Conservation (phyloP, 805 yeast species). For the Huiozyma naganishii region DNA sequence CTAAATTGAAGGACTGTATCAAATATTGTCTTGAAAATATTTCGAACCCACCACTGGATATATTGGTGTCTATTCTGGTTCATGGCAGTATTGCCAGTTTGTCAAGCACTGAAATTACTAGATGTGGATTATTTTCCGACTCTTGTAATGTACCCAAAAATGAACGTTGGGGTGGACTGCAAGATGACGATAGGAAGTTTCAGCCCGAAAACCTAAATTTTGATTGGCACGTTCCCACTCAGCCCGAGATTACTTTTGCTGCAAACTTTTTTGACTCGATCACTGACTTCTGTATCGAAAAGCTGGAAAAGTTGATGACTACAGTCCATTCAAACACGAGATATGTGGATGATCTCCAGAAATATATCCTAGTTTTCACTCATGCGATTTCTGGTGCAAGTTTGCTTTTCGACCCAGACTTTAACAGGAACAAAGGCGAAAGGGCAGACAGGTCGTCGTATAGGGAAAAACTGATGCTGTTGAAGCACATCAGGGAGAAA, state of each 20-base stretch:
- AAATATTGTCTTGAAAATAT: constrained; percentile 21
- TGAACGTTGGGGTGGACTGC: constrained; percentile 68
- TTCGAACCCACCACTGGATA: constrained; percentile 45
- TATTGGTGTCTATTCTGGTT: constrained; percentile 48
- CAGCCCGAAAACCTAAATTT: constrained; percentile 40
- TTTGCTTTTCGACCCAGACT: constrained; percentile 63
- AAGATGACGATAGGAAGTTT: constrained; percentile 44
- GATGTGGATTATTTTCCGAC: constrained; percentile 43
- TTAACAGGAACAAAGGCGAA: constrained; percentile 26
- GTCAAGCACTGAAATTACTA: constrained; percentile 49
- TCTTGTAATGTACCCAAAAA: constrained; percentile 29
- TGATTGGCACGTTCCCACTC: constrained; percentile 66
- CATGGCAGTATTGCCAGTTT: constrained; percentile 57
- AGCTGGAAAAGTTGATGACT: constrained; percentile 30
- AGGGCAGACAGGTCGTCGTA: constrained; percentile 6
- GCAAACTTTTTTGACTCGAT: constrained; percentile 44
- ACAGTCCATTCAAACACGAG: constrained; percentile 10
- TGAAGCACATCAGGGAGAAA: constrained; percentile 30
- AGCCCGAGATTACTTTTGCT: constrained; percentile 48
- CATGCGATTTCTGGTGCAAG: constrained; percentile 62
- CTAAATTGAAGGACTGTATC: constrained; percentile 34
- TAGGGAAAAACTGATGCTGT: constrained; percentile 6
- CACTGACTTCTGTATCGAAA: constrained; percentile 33
- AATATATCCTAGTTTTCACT: constrained; percentile 45
- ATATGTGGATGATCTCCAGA: constrained; percentile 41